phyloP scores from a whole-genome alignment of 2,329 filamentous ascomycete species.

The Fusarium stilboides region DNA sequence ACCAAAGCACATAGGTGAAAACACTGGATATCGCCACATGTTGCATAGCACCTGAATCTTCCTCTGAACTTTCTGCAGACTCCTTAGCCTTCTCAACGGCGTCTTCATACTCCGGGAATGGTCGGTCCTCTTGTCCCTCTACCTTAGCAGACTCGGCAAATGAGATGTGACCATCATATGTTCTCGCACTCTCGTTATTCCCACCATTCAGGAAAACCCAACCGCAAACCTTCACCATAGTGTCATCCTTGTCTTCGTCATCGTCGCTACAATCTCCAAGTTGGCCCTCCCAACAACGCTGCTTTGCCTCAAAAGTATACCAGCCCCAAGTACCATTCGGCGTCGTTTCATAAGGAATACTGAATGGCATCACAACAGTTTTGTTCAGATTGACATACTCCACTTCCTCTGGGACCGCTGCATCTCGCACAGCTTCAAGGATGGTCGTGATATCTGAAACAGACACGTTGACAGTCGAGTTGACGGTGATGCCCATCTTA shows the following conservation, averaged over 20 bases:
- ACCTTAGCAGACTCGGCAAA: background rate
- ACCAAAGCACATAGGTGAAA: background rate
- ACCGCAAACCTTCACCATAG: background rate
- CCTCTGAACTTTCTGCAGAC: background rate
- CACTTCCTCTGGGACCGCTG: background rate
- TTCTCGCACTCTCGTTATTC: background rate
- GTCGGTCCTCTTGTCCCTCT: background rate
- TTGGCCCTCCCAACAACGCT: conserved; percentile 1
- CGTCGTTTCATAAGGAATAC: background rate
- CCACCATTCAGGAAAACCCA: background rate
- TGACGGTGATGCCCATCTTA: background rate
- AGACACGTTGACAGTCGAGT: conserved; percentile 3
- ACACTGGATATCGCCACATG: background rate
- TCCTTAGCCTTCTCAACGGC: background rate
- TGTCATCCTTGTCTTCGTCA: background rate
- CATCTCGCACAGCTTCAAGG: background rate
- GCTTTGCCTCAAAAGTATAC: background rate
- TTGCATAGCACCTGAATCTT: background rate
- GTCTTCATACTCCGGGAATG: conserved; percentile 2
- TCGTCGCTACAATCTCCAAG: background rate
- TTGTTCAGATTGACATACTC: background rate
- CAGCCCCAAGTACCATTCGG: background rate
- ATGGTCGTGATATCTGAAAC: background rate
- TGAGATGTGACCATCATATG: background rate
- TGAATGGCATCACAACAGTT: background rate